Conservation (phyloP, 495 filamentous ascomycete species). For the Aspergillus sclerotiicarbonarius region DNA sequence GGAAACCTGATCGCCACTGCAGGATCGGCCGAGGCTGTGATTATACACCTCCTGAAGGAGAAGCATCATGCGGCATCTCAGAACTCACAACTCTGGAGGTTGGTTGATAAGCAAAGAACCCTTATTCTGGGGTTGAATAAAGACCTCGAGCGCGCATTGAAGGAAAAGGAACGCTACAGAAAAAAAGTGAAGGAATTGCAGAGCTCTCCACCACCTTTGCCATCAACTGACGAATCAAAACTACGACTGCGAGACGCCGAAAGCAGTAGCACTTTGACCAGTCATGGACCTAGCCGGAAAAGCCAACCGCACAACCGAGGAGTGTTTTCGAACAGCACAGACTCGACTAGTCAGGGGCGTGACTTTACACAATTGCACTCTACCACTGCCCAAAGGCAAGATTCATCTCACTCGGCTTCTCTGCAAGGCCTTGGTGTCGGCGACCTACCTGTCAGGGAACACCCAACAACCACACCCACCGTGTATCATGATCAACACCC, state of each 20-base stretch:
- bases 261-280: background rate
- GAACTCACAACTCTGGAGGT: constrained; percentile 88
- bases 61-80: constrained; percentile 85
- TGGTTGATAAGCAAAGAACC: constrained; percentile 93
- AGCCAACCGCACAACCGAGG: constrained; percentile 1
- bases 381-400: background rate
- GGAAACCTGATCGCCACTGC: constrained; percentile 73
- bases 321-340: background rate
- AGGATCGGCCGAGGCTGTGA: constrained; percentile 85
- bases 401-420: background rate
- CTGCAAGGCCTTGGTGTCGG: background rate
- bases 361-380: background rate
- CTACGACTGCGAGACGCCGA: background rate
- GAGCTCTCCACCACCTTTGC: constrained; percentile 47
- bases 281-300: background rate
- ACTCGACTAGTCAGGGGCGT: background rate
- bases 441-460: background rate
- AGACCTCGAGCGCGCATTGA: constrained; percentile 85
- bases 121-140: constrained; percentile 94
- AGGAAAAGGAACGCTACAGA: constrained; percentile 92
- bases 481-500: constrained; percentile 6
- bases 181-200: constrained; percentile 82
- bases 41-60: constrained; percentile 84
- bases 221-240: constrained; percentile 27
- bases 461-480: background rate